Evolutionary conservation across 2,329 filamentous ascomycete genomes (phyloP).

Genomic region (Blumeria graminis): DNA sequence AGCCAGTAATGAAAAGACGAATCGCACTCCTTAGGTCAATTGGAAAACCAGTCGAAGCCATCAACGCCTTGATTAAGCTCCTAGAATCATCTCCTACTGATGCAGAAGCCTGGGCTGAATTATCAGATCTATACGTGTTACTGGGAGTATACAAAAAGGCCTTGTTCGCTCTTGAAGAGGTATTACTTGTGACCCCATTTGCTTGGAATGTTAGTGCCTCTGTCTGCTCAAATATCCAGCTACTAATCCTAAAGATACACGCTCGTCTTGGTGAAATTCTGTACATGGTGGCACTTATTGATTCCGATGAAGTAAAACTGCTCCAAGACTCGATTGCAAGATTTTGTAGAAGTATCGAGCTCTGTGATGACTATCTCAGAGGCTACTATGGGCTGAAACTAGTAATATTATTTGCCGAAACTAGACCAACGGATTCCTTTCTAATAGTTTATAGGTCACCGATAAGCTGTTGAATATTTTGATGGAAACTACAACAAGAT

Average conservation of each 20-base stretch:
- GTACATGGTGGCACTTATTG: constrained; percentile 36
- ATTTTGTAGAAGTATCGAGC: constrained; percentile 75
- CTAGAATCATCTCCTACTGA: constrained; percentile 73
- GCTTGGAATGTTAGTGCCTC: constrained; percentile 61
- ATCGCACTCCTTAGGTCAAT: constrained; percentile 58
- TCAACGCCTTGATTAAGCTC: constrained; percentile 46
- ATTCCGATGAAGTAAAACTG: constrained; percentile 21
- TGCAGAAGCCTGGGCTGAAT: constrained; percentile 78
- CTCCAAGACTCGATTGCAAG: constrained; percentile 55
- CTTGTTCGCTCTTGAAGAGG: constrained; percentile 75
- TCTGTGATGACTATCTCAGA: constrained; percentile 78
- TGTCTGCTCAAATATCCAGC: not conserved
- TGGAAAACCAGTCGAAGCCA: constrained; percentile 45
- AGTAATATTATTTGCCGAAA: constrained; percentile 21
- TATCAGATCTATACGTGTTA: constrained; percentile 63
- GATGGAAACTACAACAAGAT: constrained; percentile 23
- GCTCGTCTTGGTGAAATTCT: constrained; percentile 65
- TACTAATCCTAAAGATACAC: constrained; percentile 37
- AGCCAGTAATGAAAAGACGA: constrained; percentile 69
- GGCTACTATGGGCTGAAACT: constrained; percentile 82
- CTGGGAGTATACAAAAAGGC: constrained; percentile 64
- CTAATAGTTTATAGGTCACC: not conserved
- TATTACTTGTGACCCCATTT: constrained; percentile 65
- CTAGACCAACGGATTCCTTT: not conserved
- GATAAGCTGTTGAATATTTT: constrained; percentile 3